Percentiles rank a stretch among this genome's conserved stretches.
phyloP scores from a whole-genome alignment of 2,329 filamentous ascomycete species.

The Ceratocystis harringtonii region DNA sequence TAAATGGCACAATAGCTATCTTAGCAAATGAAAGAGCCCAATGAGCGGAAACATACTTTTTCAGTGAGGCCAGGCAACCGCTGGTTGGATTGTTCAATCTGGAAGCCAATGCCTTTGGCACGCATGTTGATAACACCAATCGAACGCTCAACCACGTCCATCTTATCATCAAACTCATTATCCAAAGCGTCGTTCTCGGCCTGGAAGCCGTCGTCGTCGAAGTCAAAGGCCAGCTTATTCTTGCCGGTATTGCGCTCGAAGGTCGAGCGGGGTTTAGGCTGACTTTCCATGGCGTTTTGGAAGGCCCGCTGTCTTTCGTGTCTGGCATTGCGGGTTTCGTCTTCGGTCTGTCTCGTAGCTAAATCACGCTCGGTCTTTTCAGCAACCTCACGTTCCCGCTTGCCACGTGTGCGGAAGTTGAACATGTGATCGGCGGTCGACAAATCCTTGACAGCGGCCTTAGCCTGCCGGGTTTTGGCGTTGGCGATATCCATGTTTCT shows the following conservation, averaged over 20 bases:
- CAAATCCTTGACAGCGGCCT: slow-evolving; percentile 67
- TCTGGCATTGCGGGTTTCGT: slow-evolving; percentile 12
- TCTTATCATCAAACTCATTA: slow-evolving; percentile 40
- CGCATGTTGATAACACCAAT: slow-evolving; percentile 59
- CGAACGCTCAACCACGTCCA: slow-evolving; percentile 53
- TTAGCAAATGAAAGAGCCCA: background rate
- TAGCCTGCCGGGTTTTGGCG: slow-evolving; percentile 60
- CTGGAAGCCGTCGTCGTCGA: slow-evolving; percentile 44
- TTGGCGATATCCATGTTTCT: slow-evolving; percentile 65
- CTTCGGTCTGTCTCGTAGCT: slow-evolving; percentile 5
- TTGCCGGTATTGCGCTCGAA: slow-evolving; percentile 10
- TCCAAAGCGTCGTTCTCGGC: slow-evolving; percentile 36
- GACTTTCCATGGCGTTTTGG: slow-evolving; percentile 15
- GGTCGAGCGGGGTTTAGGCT: slow-evolving; percentile 8
- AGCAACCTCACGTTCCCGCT: slow-evolving; percentile 50
- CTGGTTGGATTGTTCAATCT: slow-evolving; percentile 58
- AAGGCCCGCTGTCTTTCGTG: slow-evolving; percentile 24
- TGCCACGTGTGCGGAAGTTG: slow-evolving; percentile 50
- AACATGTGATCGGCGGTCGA: slow-evolving; percentile 76
- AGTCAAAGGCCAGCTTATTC: slow-evolving; percentile 61
- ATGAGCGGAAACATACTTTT: slow-evolving; percentile 42
- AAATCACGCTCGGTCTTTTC: slow-evolving; percentile 47
- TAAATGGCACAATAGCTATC: background rate
- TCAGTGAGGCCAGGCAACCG: slow-evolving; percentile 41
- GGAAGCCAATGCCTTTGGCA: slow-evolving; percentile 59